These are phyloP conservation scores for Penicillium cosmopolitanum DNA, from an alignment of 495 filamentous ascomycete species.

Conservation along the genomic window DNA sequence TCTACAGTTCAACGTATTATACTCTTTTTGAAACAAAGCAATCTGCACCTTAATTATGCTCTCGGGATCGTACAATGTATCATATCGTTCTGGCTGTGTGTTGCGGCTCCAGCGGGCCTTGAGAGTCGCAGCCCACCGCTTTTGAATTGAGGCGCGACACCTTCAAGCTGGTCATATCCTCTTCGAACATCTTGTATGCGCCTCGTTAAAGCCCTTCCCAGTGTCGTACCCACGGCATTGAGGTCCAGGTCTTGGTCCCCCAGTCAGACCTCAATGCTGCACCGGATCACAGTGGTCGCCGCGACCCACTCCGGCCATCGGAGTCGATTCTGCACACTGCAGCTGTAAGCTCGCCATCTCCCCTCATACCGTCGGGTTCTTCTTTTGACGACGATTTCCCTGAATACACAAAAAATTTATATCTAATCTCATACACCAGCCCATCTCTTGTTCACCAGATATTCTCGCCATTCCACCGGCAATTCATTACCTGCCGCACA, in stretches of 20 bases:
- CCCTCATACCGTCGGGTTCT: not conserved
- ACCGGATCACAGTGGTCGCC: slow-evolving; percentile 8
- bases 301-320: slow-evolving; percentile 26
- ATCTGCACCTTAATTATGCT: no score
- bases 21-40: not conserved
- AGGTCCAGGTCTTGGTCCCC: not conserved
- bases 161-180: not conserved
- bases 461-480: slow-evolving; percentile 4
- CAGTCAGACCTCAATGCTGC: slow-evolving; percentile 3
- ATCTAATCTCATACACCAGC: not conserved
- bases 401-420: not conserved
- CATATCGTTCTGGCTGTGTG: not conserved
- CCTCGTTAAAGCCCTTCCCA: not conserved
- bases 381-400: not conserved
- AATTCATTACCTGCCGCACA: slow-evolving; percentile 3
- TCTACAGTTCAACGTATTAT: no score
- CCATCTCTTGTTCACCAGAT: not conserved
- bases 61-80: not conserved
- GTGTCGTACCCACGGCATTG: slow-evolving; percentile 3
- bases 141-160: not conserved
- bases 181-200: not conserved
- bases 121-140: not conserved
- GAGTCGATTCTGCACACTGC: slow-evolving; percentile 12
- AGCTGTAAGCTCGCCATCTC: slow-evolving; percentile 2
- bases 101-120: slow-evolving; percentile 3